Base-by-base conservation (phyloP, 164 flowering plant genomes). In the Echeveria elegans region DNA sequence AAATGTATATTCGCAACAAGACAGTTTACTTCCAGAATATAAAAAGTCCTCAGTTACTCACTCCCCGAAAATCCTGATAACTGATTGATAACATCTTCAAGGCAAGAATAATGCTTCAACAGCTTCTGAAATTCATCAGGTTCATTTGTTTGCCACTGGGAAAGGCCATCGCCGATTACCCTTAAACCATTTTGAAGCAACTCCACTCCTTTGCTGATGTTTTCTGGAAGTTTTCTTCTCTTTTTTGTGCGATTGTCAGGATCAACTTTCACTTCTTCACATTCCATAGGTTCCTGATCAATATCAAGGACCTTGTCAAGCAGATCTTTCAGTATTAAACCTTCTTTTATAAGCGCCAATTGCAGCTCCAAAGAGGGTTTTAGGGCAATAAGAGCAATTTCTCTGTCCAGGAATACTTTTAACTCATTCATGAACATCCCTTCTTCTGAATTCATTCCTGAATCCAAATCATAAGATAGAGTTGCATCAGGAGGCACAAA, bases 401-500 rank as follows among this genome's bases (percentile, higher is more conserved):
- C 96, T 83, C 88, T 94, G 73, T 91, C 97, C 50, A 89, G 88
- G 78, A 86, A 89, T 23, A 64, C 79, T 76, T 89, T 91, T 64
- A 94, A 72, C 76, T 88, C 96, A 1, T 76, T 72, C 95, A 89
- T 89, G 69, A 94, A 94, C 62, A 82, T 79, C 28, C 82, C 97
- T 70, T 79, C 85, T 36, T 72, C 77, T 38, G 78, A 70, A 37
- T 84, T 81, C 32, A 64, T 77, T 72, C 92, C 96, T 10, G 80
- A 76, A 38, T 70, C 81, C 47, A 79, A 19, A 71, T 94, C 88
- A 70, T 77, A 88, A 26, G 97, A 87, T 34, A 94, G 90, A 70
- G 97, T 89, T 16, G 99, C 97, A 79, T 86, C 78, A 9, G 72
- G 74, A 7, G 97, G 96, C 63, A 91, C 83, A 74, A 94, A 94